Evolutionary conservation across 176 grass and related monocot species (phyloP), one percentile per base, ranked within the genome.

Genomic region (Rhynchospora tenuis): DNA sequence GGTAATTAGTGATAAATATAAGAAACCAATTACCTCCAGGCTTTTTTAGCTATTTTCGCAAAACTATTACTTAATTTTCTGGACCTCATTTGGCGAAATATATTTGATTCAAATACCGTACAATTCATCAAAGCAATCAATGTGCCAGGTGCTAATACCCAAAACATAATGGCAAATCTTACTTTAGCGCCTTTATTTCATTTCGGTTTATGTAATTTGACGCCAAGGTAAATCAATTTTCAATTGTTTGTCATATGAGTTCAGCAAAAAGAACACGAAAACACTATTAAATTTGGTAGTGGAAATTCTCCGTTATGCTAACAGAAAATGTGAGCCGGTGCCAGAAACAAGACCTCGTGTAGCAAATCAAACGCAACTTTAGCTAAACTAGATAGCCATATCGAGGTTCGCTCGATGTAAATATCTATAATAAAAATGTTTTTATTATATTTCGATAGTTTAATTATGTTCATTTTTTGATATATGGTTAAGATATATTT

Each of bases 281-380:
- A 20, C 38, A 46, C 67, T 7, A 6, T 71, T 20, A 46, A 43
- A 33, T 33, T 33, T 33, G 31, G 31, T 70, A 17, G 33, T 70
- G 19, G 1, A 17, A 70, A 70, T 33, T 70, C 38, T 70, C 17
- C 19, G 14, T 15, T 61, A 33, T 33, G 31, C 31, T 33, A 33
- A 33, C 31, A 33, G 63, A 67, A 52, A 50, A 74, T 26, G 22
- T 51, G 9, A 55, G 54, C 48, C 23, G 28, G 48, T 33, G 55
- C 26, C 73, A 76, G 48, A 55, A 76, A 76, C 24, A 55, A 76
- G 14, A 76, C 28, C 16, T 9, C 13, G 13, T 76, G 72, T 8
- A 76, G 50, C 50, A 76, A 76, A 76, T 23, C 50, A 76, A 76
- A 56, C 73, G 55, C 73, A 71, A 76, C 73, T 63, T 50, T 62